Base-by-base conservation (phyloP, 371 early-diverging fungal species). In the Lichtheimia hyalospora region DNA sequence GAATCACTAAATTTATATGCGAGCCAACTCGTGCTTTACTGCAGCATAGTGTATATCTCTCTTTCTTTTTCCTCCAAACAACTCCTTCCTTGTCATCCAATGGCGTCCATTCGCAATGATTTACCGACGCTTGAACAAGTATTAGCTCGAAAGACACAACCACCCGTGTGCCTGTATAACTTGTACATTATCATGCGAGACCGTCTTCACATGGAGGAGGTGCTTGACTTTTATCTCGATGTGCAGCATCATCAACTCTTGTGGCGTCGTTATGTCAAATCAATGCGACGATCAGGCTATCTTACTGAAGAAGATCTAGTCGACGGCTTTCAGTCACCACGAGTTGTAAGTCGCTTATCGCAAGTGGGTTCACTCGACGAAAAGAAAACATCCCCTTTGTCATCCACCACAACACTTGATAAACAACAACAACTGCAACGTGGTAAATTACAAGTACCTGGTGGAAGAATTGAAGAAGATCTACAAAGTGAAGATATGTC, bases 161-260 rank as follows among this genome's bases (percentile, higher is more conserved):
- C 89, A 14, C 89, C 89, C 1, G 83, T 89, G 0, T 89, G 87
- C 67, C 63, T 89, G 3, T 89, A 83, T 57, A 86, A 87, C 53
- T 84, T 80, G 55, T 89, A 89, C 58, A 73, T 89, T 25, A 77
- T 82, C 56, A 77, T 89, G 83, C 75, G 87, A 41, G 87, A 89
- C 58, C 64, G 77, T 25, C 73, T 84, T 18, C 78, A 74, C 50
- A 78, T 81, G 59, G 83, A 81, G 50, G 86, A 87, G 63, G 75
- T 87, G 46, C 66, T 89, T 4, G 89, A 89, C 61, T 89, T 89
- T 54, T 89, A 84, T 63, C 60, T 89, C 40, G 89, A 89, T 67
- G 75, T 89, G 50, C 79, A 78, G 20, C 85, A 84, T 39, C 89
- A 87, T 61, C 87, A 86, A 49, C 63, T 71, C 12, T 69, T 86